Conservation (phyloP, 768 basidiomycete genomes). For the Cystobasidiopsis lactophilus region DNA sequence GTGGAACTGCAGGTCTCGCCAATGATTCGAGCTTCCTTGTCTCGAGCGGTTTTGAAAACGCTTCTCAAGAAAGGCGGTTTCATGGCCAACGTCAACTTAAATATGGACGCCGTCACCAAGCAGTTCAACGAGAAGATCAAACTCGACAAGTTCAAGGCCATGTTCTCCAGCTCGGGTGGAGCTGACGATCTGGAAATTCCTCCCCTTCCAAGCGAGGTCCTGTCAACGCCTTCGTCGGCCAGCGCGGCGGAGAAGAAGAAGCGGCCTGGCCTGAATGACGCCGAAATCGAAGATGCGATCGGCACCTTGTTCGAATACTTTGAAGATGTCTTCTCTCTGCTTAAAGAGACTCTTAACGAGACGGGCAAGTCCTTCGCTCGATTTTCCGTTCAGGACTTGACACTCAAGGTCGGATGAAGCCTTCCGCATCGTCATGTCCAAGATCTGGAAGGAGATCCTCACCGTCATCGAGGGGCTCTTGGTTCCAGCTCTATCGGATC, state of each 20-base stretch:
- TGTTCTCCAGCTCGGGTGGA: conserved; percentile 21
- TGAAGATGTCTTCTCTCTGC: conserved; percentile 69
- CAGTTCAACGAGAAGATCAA: conserved; percentile 35
- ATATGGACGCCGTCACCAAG: conserved; percentile 11
- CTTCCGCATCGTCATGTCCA: conserved; percentile 59
- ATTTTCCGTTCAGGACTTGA: not conserved
- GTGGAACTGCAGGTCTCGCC: conserved; percentile 57
- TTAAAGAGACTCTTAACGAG: conserved; percentile 69
- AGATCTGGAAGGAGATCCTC: conserved; percentile 90
- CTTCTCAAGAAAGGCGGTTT: conserved; percentile 40
- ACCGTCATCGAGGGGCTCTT: conserved; percentile 63
- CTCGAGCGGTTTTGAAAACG: conserved; percentile 48
- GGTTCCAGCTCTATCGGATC: conserved; percentile 70
- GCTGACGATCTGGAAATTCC: conserved; percentile 55
- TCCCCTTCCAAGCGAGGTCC: conserved; percentile 48
- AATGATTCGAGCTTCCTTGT: conserved; percentile 68
- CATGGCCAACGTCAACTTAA: conserved; percentile 11
- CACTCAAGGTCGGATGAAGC: conserved; percentile 3
- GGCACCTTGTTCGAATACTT: conserved; percentile 85
- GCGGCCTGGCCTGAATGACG: conserved; percentile 44
- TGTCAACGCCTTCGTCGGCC: conserved; percentile 42
- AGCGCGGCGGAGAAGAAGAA: conserved; percentile 14
- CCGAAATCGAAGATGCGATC: conserved; percentile 85
- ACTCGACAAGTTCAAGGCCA: conserved; percentile 42
- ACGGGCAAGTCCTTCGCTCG: conserved; percentile 62